Percentiles rank a stretch among this genome's conserved stretches.
phyloP scores from a whole-genome alignment of 2,329 filamentous ascomycete species.

The Pleomassaria siparia region DNA sequence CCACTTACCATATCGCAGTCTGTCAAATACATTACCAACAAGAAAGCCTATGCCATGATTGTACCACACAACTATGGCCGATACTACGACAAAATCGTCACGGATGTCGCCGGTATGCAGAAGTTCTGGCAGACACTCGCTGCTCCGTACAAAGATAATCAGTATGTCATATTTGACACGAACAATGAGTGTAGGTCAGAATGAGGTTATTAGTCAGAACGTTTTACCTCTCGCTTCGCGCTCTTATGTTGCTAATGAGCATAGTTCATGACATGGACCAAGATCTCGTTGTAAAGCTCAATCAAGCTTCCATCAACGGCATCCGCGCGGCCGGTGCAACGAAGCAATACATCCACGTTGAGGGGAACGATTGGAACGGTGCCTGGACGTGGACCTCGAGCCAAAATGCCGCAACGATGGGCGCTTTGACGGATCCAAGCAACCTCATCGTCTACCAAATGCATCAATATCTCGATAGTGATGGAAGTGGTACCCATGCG shows the following conservation, averaged over 20 bases:
- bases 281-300: constrained; percentile 36
- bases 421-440: constrained; percentile 48
- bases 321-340: constrained; percentile 42
- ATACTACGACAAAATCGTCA: constrained; percentile 42
- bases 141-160: constrained; percentile 29
- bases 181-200: constrained; percentile 39
- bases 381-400: constrained; percentile 48
- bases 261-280: constrained; percentile 38
- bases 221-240: constrained; percentile 4
- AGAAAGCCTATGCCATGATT: constrained; percentile 46
- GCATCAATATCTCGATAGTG: constrained; percentile 59
- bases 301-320: constrained; percentile 44
- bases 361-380: constrained; percentile 51
- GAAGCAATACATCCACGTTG: constrained; percentile 56
- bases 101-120: constrained; percentile 28
- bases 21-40: constrained; percentile 45
- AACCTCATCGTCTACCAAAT: constrained; percentile 58
- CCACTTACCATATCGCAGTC: constrained; percentile 16
- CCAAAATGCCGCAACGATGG: constrained; percentile 46
- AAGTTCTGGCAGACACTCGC: constrained; percentile 41
- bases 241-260: not conserved
- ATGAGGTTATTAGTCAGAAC: too few relatives aligned
- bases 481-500: constrained; percentile 52
- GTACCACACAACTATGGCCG: constrained; percentile 50
- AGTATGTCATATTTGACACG: constrained; percentile 43